phyloP scores from a whole-genome alignment of 352 stramenopile species.

The Blastocystis sp. region DNA sequence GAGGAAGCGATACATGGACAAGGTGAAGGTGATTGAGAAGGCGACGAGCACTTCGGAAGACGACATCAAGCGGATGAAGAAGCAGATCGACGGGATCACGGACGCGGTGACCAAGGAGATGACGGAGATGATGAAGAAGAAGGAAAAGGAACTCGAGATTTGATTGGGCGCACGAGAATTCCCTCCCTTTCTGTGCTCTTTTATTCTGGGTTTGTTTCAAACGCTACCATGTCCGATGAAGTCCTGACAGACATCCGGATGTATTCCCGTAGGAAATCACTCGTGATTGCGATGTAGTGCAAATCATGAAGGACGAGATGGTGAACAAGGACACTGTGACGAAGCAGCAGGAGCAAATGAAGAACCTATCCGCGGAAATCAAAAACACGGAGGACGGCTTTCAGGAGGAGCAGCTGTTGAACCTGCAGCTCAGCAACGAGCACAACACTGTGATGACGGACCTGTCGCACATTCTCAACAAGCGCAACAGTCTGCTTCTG shows the following conservation, averaged over 20 bases:
- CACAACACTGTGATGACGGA: slow-evolving; percentile 62
- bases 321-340: slow-evolving; percentile 61
- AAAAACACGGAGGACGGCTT: slow-evolving; percentile 19
- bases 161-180: slow-evolving; percentile 49
- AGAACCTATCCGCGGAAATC: slow-evolving; percentile 10
- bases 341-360: slow-evolving; percentile 55
- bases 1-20: slow-evolving; percentile 61
- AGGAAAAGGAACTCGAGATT: slow-evolving; percentile 59
- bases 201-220: slow-evolving; percentile 18
- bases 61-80: slow-evolving; percentile 56
- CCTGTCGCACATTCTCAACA: slow-evolving; percentile 55
- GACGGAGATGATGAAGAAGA: slow-evolving; percentile 67
- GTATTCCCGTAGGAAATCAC: slow-evolving; percentile 26
- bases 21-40: slow-evolving; percentile 59
- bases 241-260: slow-evolving; percentile 59
- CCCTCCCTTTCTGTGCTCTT: slow-evolving; percentile 35
- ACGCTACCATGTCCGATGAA: slow-evolving; percentile 26
- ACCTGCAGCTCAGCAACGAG: slow-evolving; percentile 42
- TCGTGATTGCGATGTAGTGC: slow-evolving; percentile 7
- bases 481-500: slow-evolving; percentile 41
- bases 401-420: slow-evolving; percentile 31
- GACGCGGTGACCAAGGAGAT: slow-evolving; percentile 55
- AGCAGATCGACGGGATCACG: slow-evolving; percentile 50
- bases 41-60: slow-evolving; percentile 39
- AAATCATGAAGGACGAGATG: slow-evolving; percentile 51